These are phyloP conservation scores for Stachybotrys elegans DNA, from an alignment of 2,329 filamentous ascomycete species.

Conservation along the genomic window DNA sequence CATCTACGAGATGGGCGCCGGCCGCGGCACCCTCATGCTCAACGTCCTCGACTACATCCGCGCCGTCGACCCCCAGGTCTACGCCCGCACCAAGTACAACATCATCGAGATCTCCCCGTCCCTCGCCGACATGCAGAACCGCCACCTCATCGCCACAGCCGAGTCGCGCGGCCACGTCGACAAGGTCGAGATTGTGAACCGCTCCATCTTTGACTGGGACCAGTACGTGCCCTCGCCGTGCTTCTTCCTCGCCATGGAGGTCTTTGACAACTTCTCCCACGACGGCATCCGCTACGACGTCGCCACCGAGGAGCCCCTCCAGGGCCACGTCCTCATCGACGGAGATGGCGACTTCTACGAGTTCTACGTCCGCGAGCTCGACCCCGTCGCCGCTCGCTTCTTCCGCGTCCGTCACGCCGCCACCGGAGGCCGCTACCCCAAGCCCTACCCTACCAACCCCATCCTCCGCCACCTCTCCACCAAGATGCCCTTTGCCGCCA, in stretches of 20 bases:
- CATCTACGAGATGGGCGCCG: slow-evolving; percentile 98
- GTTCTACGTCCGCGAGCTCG: slow-evolving; percentile 77
- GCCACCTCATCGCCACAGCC: slow-evolving; percentile 62
- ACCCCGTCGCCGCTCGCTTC: slow-evolving; percentile 78
- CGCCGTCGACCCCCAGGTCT: slow-evolving; percentile 82
- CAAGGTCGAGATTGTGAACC: slow-evolving; percentile 92
- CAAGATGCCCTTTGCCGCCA: slow-evolving; percentile 64
- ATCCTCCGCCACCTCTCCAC: slow-evolving; percentile 57
- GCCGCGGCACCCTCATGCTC: slow-evolving; percentile 94
- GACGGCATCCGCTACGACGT: slow-evolving; percentile 90
- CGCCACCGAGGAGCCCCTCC: slow-evolving; percentile 72
- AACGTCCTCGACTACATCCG: slow-evolving; percentile 98
- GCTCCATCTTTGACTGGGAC: slow-evolving; percentile 91
- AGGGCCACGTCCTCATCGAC: slow-evolving; percentile 86
- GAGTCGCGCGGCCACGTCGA: slow-evolving; percentile 69
- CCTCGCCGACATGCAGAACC: slow-evolving; percentile 72
- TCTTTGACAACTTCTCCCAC: slow-evolving; percentile 98
- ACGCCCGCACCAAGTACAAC: slow-evolving; percentile 86
- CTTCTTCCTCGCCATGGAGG: slow-evolving; percentile 96
- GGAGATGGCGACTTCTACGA: slow-evolving; percentile 85
- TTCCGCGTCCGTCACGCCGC: slow-evolving; percentile 80
- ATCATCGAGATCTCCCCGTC: slow-evolving; percentile 91
- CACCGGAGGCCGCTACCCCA: slow-evolving; percentile 57
- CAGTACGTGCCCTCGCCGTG: slow-evolving; percentile 84
- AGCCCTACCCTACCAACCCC: slow-evolving; percentile 50